Evolutionary conservation across 2,329 filamentous ascomycete genomes (phyloP).

Genomic region (Thelonectria rubi): DNA sequence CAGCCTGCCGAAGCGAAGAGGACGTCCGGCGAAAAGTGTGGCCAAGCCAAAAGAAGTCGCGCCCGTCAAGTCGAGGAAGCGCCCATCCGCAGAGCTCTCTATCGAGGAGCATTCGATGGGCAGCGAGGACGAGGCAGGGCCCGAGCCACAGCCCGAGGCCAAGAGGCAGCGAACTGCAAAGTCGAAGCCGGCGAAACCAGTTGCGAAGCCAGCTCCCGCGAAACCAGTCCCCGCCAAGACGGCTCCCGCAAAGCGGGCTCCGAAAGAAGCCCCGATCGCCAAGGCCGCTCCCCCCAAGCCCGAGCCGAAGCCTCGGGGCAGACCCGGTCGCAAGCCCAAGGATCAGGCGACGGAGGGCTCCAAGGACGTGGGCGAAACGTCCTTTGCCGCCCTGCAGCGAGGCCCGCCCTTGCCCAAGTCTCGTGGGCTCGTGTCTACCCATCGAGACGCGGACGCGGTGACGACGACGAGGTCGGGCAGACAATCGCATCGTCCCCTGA

Average conservation of each 20-base stretch:
- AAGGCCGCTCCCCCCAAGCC: conserved; percentile 27
- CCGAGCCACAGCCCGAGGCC: conserved; percentile 36
- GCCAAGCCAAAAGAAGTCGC: conserved; percentile 28
- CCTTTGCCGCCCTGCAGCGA: conserved; percentile 59
- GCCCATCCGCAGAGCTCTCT: conserved; percentile 19
- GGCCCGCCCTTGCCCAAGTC: conserved; percentile 65
- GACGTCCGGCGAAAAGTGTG: conserved; percentile 29
- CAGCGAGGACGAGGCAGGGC: conserved; percentile 34
- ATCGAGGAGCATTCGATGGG: conserved; percentile 8
- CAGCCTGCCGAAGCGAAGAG: conserved; percentile 19
- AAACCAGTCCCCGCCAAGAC: conserved; percentile 29
- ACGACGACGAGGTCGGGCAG: conserved; percentile 78
- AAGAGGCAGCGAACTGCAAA: conserved; percentile 43
- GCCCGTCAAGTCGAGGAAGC: conserved; percentile 29
- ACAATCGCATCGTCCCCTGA: conserved; percentile 78
- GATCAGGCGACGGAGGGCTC: conserved; percentile 34
- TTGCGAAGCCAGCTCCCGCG: conserved; percentile 30
- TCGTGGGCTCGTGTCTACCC: conserved; percentile 63
- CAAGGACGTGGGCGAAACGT: conserved; percentile 56
- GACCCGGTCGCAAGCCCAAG: conserved; percentile 40
- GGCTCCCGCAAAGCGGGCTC: conserved; percentile 4
- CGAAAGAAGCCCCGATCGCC: conserved; percentile 13
- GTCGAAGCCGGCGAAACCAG: conserved; percentile 38
- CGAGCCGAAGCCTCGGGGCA: conserved; percentile 42
- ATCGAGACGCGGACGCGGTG: conserved; percentile 59